Conservation (phyloP, 2,329 filamentous ascomycete genomes). For the Pyrenochaeta sp. region DNA sequence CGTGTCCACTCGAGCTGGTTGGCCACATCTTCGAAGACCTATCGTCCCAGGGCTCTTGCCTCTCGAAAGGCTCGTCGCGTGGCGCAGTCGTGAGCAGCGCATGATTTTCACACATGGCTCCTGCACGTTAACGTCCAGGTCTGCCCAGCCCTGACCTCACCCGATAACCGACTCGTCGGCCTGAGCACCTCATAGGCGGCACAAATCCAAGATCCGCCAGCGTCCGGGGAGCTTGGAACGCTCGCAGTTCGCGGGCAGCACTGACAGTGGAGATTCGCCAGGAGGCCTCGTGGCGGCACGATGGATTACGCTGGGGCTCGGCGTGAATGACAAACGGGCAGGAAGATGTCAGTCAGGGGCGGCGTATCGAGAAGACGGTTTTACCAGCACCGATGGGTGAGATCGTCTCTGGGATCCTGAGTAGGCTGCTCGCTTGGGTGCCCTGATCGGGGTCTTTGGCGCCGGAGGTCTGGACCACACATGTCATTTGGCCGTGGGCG, state of each 20-base stretch:
- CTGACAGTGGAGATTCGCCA: slow-evolving; percentile 3
- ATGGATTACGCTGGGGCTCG: background rate
- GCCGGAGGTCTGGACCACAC: slow-evolving; percentile 11
- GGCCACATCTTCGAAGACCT: too few species aligned
- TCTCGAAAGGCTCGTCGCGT: background rate
- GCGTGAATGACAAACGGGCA: background rate
- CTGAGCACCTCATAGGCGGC: background rate
- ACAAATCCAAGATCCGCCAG: background rate
- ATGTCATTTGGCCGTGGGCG: slow-evolving; percentile 9
- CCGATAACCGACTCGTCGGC: background rate
- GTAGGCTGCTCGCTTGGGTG: slow-evolving; percentile 5
- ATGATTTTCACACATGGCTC: background rate
- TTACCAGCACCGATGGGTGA: background rate
- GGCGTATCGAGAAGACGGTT: background rate
- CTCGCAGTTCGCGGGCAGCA: background rate
- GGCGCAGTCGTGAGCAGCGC: background rate
- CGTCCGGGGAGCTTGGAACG: background rate
- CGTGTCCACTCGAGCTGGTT: too few species aligned
- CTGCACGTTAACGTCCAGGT: background rate
- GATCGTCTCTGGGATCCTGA: slow-evolving; percentile 4
- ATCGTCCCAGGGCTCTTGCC: background rate
- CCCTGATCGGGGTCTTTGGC: slow-evolving; percentile 6
- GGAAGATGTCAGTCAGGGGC: slow-evolving; percentile 1
- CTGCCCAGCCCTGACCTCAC: background rate
- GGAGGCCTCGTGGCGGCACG: slow-evolving; percentile 4